phyloP scores from a whole-genome alignment of 495 filamentous ascomycete genomes.

The Xylaria longipes region DNA sequence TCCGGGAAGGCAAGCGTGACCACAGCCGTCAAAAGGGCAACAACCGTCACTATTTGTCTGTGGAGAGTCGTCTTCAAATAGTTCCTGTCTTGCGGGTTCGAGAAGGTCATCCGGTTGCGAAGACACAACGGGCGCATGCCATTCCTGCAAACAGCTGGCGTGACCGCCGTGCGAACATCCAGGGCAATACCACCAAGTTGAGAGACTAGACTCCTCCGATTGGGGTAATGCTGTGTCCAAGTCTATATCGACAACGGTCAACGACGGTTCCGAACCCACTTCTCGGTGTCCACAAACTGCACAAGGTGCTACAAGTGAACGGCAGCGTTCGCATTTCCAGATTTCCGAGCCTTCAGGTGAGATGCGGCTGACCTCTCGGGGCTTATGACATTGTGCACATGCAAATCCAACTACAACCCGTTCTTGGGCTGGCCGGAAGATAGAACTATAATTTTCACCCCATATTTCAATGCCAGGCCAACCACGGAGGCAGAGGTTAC shows the following conservation, averaged over 20 bases:
- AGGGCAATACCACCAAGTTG: conserved; percentile 73
- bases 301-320: conserved; percentile 50
- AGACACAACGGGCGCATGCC: conserved; percentile 57
- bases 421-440: conserved; percentile 63
- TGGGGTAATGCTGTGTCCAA: conserved; percentile 35
- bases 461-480: conserved; percentile 53
- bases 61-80: conserved; percentile 49
- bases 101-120: conserved; percentile 23
- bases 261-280: conserved; percentile 30
- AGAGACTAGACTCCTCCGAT: conserved; percentile 38
- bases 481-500: conserved; percentile 65
- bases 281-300: conserved; percentile 53
- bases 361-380: conserved; percentile 56
- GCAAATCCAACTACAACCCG: conserved; percentile 52
- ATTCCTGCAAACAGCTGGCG: conserved; percentile 68
- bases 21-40: conserved; percentile 75
- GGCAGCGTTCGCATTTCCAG: conserved; percentile 58
- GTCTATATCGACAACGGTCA: conserved; percentile 33
- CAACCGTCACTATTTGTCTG: conserved; percentile 64
- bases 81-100: conserved; percentile 7
- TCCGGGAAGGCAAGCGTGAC: conserved; percentile 74
- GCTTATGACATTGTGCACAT: conserved; percentile 60
- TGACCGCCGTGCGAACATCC: conserved; percentile 80
- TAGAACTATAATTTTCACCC: conserved; percentile 60
- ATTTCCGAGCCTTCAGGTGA: conserved; percentile 36